Base-by-base conservation (phyloP, 2,329 filamentous ascomycete species). In the Aspergillus pseudonomiae region DNA sequence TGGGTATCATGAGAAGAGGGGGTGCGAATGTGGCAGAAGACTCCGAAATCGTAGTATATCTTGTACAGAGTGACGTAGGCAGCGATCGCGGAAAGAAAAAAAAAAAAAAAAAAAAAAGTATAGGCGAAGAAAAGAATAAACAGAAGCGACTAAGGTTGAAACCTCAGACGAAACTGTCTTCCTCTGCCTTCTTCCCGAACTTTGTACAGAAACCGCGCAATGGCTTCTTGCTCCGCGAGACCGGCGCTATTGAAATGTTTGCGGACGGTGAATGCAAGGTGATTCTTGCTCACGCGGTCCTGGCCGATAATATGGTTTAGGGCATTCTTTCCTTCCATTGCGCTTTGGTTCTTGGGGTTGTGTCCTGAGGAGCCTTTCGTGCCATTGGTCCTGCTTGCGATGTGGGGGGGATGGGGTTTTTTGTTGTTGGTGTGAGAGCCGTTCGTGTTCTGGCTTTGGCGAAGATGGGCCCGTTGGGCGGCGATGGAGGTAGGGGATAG, bases 241-340 rank as follows among this genome's bases (percentile, higher is more conserved):
- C 78, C 80, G 21, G 79, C 78, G 55, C 77, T 80, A 65, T 82
- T 82, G 60, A 83, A 83, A 64, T 83, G 81, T 66, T 80, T 82
- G 54, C 81, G 77, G 30, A 82, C 80, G 0, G 79, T 74, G 24
- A 74, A 70, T 26, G 80, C 79, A 9, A 83, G 75, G 39, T 79
- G 75, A 6, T 78, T 74, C 60, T 81, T 81, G 63, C 74, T 73
- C 43, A 81, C 77, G 48, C 78, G 74, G 59, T 77, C 77, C 61
- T 80, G 77, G 9, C 74, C 73, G 53, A 71, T 70, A 55, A 76
- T 76, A 36, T 70, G 68, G 54, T 73, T 68, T 43, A 76, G 59
- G 12, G 69, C 56, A 52, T 34, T 43, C 60, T 67, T 70, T 39
- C 68, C 67, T 21, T 69, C 60, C 4, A 63, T 56, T 26, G 65